phyloP scores from a whole-genome alignment of 1,139 yeast genomes.

The Suhomyces bokatorum region DNA sequence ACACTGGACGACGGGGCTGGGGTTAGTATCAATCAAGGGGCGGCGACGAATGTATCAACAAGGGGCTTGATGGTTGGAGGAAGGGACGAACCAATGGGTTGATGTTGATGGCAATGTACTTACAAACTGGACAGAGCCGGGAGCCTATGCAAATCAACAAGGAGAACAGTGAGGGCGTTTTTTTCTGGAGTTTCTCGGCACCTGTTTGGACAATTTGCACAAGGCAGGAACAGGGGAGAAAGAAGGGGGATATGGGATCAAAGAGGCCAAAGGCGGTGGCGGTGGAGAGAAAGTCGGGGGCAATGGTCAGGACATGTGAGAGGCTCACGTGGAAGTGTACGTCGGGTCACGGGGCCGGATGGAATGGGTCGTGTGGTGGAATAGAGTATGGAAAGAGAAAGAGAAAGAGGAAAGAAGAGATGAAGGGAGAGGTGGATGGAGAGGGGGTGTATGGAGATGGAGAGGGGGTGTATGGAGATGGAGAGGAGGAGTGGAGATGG shows the following conservation, averaged over 20 bases:
- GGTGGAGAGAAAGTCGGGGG: constrained; percentile 5
- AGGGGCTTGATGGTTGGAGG: not conserved
- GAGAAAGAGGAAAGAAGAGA: not conserved
- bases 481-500: not conserved
- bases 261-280: no score
- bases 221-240: no score
- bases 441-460: not conserved
- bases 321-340: constrained; percentile 9
- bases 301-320: constrained; percentile 9
- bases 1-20: constrained; percentile 1
- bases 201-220: not conserved
- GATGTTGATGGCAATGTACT: no score
- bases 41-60: no score
- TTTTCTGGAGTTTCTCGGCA: constrained; percentile 4
- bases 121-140: constrained; percentile 3
- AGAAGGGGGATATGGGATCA: no score
- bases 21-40: no score
- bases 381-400: not conserved
- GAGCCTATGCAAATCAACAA: not conserved
- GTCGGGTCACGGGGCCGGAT: constrained; percentile 1
- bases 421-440: not conserved
- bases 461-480: not conserved
- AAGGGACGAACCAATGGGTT: no score
- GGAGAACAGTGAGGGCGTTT: constrained; percentile 1
- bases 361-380: constrained; percentile 1